Conservation (phyloP, 306 rosid genomes). For the Corylus americana region DNA sequence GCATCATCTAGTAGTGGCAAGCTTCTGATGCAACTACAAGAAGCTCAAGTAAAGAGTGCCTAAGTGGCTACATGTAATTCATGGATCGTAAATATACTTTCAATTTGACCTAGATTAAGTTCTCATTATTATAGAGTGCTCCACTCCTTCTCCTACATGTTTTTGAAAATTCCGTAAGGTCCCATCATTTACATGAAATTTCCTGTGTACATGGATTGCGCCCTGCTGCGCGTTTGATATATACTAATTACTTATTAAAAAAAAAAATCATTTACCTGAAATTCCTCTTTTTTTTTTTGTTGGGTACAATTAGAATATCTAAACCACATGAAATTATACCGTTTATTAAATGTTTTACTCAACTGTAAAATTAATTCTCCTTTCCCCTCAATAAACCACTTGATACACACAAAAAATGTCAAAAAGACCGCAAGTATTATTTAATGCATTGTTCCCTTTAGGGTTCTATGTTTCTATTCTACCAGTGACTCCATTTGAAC, state of each 20-base stretch:
- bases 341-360: background rate
- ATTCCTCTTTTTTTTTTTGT: background rate
- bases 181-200: slow-evolving; percentile 3
- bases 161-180: background rate
- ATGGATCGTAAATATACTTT: background rate
- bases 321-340: background rate
- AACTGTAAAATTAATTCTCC: background rate
- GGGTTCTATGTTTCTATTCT: background rate
- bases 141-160: background rate
- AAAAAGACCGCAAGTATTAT: background rate
- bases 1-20: background rate
- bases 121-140: background rate
- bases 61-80: too few species aligned
- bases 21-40: background rate
- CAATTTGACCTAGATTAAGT: background rate
- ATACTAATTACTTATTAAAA: too few species aligned
- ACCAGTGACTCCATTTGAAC: background rate
- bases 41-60: background rate
- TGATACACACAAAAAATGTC: background rate
- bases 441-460: background rate
- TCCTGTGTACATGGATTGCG: too few species aligned
- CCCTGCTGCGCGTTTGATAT: too few species aligned
- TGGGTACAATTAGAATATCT: background rate
- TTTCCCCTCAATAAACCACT: background rate
- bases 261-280: too few species aligned